Conservation (phyloP, 805 yeast species). For the Metschnikowia hibisci region DNA sequence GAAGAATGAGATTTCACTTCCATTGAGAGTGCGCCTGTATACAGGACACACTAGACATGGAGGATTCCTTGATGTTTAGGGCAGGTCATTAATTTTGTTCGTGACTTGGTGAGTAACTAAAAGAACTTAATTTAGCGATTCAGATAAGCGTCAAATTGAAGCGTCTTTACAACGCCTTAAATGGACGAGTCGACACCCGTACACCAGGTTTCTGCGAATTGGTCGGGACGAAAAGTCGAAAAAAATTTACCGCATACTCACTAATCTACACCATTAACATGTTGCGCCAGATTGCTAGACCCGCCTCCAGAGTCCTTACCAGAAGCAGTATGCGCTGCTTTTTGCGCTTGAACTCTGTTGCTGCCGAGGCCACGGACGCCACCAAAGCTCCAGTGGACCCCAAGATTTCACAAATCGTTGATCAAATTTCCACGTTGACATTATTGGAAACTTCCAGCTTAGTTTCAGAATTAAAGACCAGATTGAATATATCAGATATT, state of each 20-base stretch:
- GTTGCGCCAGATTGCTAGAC: slow-evolving; percentile 39
- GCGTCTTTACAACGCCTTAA: too few species aligned
- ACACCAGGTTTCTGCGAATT: slow-evolving; percentile 5
- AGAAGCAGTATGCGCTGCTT: slow-evolving; percentile 22
- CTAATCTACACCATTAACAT: slow-evolving; percentile 14
- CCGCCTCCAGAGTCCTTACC: slow-evolving; percentile 31
- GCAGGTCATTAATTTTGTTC: too few species aligned
- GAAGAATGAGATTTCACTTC: not conserved
- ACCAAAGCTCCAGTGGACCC: slow-evolving; percentile 66
- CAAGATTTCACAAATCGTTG: slow-evolving; percentile 82
- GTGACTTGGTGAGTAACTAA: too few species aligned
- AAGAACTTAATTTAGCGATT: too few species aligned
- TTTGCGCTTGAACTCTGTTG: slow-evolving; percentile 49
- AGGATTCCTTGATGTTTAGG: too few species aligned
- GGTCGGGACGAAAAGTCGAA: slow-evolving; percentile 6
- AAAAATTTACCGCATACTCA: slow-evolving; percentile 11
- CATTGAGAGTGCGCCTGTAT: slow-evolving; percentile 2
- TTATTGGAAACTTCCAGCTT: slow-evolving; percentile 88
- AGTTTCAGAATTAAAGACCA: slow-evolving; percentile 72
- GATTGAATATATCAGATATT: slow-evolving; percentile 90
- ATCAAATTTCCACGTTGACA: slow-evolving; percentile 85
- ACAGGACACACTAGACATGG: not conserved
- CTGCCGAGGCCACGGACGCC: slow-evolving; percentile 29
- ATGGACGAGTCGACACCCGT: not conserved
- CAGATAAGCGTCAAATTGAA: too few species aligned